phyloP scores from a whole-genome alignment of 208 protist genomes.

The Leishmania guyanensis region DNA sequence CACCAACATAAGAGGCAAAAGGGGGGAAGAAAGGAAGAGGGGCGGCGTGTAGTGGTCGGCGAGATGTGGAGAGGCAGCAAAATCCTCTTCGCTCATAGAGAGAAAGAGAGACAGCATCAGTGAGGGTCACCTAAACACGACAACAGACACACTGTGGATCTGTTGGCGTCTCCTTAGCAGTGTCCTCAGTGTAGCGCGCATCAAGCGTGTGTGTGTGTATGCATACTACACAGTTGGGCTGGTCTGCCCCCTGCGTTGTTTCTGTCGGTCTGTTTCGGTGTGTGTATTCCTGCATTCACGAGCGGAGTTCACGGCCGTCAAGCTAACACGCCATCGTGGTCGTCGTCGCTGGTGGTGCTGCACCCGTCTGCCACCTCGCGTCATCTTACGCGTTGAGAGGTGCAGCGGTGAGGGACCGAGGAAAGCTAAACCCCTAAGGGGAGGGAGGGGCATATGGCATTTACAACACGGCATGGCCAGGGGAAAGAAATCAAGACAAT shows the following conservation, averaged over 20 bases:
- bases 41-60: background rate
- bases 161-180: background rate
- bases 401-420: background rate
- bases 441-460: background rate
- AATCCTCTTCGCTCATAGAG: background rate
- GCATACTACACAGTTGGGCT: background rate
- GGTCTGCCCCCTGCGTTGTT: background rate
- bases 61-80: background rate
- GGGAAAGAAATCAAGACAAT: background rate
- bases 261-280: background rate
- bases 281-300: background rate
- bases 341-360: background rate
- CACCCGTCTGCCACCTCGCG: background rate
- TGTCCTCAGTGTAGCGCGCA: background rate
- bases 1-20: background rate
- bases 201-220: background rate
- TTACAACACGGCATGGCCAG: background rate
- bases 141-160: background rate
- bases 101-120: background rate
- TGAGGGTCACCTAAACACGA: background rate
- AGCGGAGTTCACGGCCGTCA: background rate
- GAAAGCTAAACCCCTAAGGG: background rate
- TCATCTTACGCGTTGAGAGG: background rate
- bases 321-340: background rate
- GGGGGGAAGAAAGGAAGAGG: background rate